These are phyloP conservation scores for Chytriomyces hyalinus DNA, from an alignment of 192 early-diverging fungal species.

Conservation along the genomic window DNA sequence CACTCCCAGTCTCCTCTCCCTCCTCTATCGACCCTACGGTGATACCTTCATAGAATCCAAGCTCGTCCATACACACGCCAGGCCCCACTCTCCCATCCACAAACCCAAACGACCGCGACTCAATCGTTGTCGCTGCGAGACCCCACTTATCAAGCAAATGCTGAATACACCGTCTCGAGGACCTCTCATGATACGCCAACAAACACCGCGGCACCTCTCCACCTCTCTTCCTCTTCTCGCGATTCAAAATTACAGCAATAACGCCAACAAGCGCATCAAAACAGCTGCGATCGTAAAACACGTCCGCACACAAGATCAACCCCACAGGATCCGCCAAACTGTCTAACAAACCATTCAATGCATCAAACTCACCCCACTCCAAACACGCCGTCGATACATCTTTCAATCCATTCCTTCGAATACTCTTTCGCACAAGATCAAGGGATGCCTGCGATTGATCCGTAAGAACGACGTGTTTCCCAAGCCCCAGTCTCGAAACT, in stretches of 20 bases:
- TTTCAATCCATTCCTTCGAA: constrained; percentile 32
- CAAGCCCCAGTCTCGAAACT: constrained; percentile 29
- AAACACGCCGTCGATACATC: background rate
- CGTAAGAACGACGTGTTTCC: background rate
- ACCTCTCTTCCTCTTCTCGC: background rate
- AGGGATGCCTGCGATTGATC: constrained; percentile 37
- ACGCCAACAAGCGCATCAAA: constrained; percentile 74
- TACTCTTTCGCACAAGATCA: constrained; percentile 30
- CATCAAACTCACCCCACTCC: constrained; percentile 34
- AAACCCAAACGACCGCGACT: background rate
- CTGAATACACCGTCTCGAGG: constrained; percentile 67
- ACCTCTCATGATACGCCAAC: constrained; percentile 77
- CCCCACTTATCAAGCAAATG: constrained; percentile 67
- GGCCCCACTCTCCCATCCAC: constrained; percentile 2
- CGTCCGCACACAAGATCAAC: constrained; percentile 53
- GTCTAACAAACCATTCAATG: background rate
- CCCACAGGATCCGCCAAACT: background rate
- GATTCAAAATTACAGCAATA: constrained; percentile 59
- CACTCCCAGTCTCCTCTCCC: background rate
- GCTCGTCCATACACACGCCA: background rate
- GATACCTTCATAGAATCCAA: background rate
- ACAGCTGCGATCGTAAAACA: constrained; percentile 48
- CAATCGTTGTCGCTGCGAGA: constrained; percentile 31
- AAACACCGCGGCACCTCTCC: constrained; percentile 56
- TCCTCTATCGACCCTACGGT: background rate